Conservation (phyloP, 1,139 yeast species). For the Yamadazyma oceani region DNA sequence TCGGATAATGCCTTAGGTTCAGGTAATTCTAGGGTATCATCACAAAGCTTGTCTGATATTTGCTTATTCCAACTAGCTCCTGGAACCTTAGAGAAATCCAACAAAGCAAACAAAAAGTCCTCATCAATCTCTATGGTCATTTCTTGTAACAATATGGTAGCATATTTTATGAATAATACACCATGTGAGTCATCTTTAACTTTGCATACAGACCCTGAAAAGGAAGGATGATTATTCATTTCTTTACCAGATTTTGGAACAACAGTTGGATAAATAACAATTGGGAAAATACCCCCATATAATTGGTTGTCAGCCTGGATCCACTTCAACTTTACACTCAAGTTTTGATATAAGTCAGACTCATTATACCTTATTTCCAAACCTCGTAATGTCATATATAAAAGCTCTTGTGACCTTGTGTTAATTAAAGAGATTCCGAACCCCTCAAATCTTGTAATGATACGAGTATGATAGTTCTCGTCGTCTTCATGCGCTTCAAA, state of each 20-base stretch:
- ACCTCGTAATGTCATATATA: constrained; percentile 80
- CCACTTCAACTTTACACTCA: constrained; percentile 87
- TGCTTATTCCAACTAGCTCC: constrained; percentile 68
- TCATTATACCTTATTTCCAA: constrained; percentile 79
- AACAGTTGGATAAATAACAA: constrained; percentile 86
- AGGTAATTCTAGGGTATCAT: constrained; percentile 62
- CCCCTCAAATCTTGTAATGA: constrained; percentile 76
- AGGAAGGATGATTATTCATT: constrained; percentile 85
- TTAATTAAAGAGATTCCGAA: constrained; percentile 85
- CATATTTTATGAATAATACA: constrained; percentile 84
- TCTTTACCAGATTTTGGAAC: constrained; percentile 85
- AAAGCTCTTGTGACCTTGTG: constrained; percentile 67
- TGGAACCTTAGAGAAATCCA: constrained; percentile 73
- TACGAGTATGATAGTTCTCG: constrained; percentile 62
- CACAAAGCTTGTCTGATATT: constrained; percentile 58
- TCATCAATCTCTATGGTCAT: constrained; percentile 92
- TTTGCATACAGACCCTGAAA: constrained; percentile 79
- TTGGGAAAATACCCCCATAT: constrained; percentile 87
- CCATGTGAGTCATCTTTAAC: constrained; percentile 92
- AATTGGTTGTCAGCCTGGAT: constrained; percentile 90
- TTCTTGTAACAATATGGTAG: constrained; percentile 85
- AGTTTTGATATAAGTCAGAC: constrained; percentile 78
- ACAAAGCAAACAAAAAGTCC: constrained; percentile 79
- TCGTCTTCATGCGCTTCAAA: constrained; percentile 70
- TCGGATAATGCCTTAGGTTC: constrained; percentile 63